phyloP scores from a whole-genome alignment of 2,329 filamentous ascomycete species.

The Aquanectria penicillioides region DNA sequence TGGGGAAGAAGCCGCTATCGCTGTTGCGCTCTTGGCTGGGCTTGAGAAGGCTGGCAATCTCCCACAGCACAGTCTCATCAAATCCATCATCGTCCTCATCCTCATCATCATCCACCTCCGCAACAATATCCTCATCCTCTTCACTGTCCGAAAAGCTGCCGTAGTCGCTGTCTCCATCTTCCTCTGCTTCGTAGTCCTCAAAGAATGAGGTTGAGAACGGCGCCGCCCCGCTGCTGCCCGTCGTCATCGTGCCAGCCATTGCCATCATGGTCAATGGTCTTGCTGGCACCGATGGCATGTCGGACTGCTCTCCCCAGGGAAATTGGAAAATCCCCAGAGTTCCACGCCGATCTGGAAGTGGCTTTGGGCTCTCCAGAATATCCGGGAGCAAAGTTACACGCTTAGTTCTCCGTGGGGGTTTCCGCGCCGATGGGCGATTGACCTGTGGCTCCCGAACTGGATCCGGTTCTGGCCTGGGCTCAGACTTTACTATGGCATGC shows the following conservation, averaged over 20 bases:
- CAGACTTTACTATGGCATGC: not conserved
- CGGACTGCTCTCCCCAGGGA: constrained; percentile 72
- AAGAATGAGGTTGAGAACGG: constrained; percentile 65
- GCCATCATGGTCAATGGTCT: constrained; percentile 53
- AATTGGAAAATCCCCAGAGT: constrained; percentile 74
- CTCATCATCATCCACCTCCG: constrained; percentile 53
- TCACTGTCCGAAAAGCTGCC: constrained; percentile 39
- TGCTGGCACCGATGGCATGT: constrained; percentile 59
- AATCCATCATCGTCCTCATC: constrained; percentile 61
- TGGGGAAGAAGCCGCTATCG: constrained; percentile 48
- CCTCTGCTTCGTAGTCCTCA: constrained; percentile 68
- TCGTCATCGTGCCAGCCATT: constrained; percentile 63
- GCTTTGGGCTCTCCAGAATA: constrained; percentile 70
- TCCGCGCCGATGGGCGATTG: constrained; percentile 58
- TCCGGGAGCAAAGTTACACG: constrained; percentile 70
- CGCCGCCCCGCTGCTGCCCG: constrained; percentile 27
- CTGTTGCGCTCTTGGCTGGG: constrained; percentile 62
- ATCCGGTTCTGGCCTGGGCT: constrained; percentile 10
- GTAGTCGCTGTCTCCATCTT: constrained; percentile 48
- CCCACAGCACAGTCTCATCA: constrained; percentile 71
- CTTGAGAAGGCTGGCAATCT: constrained; percentile 69
- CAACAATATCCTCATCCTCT: constrained; percentile 50
- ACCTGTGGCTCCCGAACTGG: constrained; percentile 28
- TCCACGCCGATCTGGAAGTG: constrained; percentile 65
- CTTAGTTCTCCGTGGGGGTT: constrained; percentile 64